Base-by-base conservation (phyloP, 148 eudicot species). In the Euryodendron excelsum region DNA sequence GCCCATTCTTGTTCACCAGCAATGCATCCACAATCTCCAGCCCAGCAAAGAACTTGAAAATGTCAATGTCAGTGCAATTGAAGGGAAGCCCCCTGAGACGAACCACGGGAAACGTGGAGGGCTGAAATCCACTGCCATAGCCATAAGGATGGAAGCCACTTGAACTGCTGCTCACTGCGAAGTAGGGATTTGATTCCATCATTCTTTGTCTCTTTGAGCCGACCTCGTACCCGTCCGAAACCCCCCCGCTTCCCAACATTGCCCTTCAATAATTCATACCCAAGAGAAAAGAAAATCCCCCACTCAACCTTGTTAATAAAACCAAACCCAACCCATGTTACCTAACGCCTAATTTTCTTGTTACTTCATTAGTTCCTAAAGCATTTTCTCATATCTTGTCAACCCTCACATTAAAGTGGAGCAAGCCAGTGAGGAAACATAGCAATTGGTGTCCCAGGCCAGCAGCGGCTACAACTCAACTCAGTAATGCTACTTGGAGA, bases 121-220 rank as follows among this genome's bases (percentile, higher is more conserved):
- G 86, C 68, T 87, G 90, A 73, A 80, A 85, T 78, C 88, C 80
- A 77, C 89, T 73, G 47, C 87, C 86, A 55, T 82, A 88, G 73
- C 80, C 82, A 36, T 87, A 88, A 9, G 86, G 78, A 48, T 83
- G 89, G 74, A 73, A 89, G 60, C 87, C 85, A 63, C 88, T 80
- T 25, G 90, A 78, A 75, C 90, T 63, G 88, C 90, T 85, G 87
- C 89, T 85, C 89, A 89, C 94, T 94, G 96, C 93, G 91, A 92
- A 92, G 98, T 91, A 92, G 89, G 93, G 91, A 90, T 89, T 90
- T 84, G 98, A 87, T 84, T 94, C 98, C 93, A 89, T 93, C 96
- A 93, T 86, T 90, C 98, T 89, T 90, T 89, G 92, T 89, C 98
- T 89, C 96, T 94, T 94, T 92, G 98, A 91, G 91, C 98, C 94